phyloP scores from a whole-genome alignment of 495 filamentous ascomycete species.

The Penicillium pulvis region DNA sequence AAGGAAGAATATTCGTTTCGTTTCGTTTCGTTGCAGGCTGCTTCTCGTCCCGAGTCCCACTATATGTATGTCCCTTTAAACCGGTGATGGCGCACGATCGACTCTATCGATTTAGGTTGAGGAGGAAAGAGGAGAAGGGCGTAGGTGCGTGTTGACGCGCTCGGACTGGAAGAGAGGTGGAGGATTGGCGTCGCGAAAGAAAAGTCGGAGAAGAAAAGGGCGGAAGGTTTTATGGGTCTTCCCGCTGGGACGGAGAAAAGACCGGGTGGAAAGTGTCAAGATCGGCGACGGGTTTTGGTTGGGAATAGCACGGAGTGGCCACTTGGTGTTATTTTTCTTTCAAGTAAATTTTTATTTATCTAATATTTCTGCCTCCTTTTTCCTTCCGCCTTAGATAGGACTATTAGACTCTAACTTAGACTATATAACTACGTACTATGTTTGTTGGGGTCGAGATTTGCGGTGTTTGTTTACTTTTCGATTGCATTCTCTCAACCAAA shows the following conservation, averaged over 20 bases:
- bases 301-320: neutral
- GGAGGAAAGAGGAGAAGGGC: neutral
- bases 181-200: conserved; percentile 3
- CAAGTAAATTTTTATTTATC: too few relatives aligned
- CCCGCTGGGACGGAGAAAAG: neutral
- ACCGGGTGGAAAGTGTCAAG: conserved; percentile 8
- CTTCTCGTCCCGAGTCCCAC: neutral
- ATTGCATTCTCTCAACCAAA: too few relatives aligned
- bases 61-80: neutral
- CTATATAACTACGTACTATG: too few relatives aligned
- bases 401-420: neutral
- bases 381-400: neutral
- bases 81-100: neutral
- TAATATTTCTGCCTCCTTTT: too few relatives aligned
- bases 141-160: neutral
- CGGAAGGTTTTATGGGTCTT: conserved; percentile 7
- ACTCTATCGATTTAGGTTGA: neutral
- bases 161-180: neutral
- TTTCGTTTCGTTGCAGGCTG: neutral
- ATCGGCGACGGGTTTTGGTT: conserved; percentile 12
- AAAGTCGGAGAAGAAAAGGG: conserved; percentile 13
- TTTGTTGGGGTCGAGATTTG: too few relatives aligned
- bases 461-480: too few relatives aligned
- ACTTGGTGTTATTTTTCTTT: neutral
- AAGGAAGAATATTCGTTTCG: neutral